A percentile compares a stretch with the other conserved stretches of the same genome.
phyloP scores from a whole-genome alignment of 345 rosid genomes.

The Hibiscus tridactylites region DNA sequence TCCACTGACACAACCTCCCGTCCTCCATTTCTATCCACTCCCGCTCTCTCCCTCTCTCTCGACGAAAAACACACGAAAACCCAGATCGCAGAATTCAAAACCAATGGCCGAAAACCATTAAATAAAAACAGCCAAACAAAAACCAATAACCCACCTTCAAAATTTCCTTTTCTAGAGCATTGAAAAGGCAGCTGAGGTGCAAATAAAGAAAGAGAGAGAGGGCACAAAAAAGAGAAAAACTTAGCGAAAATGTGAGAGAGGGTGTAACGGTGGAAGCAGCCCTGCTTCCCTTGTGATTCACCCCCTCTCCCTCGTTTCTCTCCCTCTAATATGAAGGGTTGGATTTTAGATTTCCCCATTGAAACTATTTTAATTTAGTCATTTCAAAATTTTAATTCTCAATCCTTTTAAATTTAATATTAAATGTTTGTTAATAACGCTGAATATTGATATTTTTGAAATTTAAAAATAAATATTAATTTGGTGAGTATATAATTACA shows the following conservation, averaged over 20 bases:
- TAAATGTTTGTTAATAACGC: too few species aligned
- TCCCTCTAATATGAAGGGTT: constrained; percentile 7
- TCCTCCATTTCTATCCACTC: constrained; percentile 59
- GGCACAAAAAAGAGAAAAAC: not conserved
- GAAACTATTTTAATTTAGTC: not conserved
- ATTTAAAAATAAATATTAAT: too few species aligned
- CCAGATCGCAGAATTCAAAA: constrained; percentile 18
- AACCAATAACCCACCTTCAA: not conserved
- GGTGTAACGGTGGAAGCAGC: not conserved
- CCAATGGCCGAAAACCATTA: not conserved
- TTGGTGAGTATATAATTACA: too few species aligned
- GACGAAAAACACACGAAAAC: not conserved
- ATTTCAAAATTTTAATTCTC: too few species aligned
- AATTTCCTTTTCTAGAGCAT: not conserved
- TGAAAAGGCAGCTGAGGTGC: not conserved
- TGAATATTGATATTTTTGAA: too few species aligned
- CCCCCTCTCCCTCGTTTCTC: constrained; percentile 6
- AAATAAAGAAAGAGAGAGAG: not conserved
- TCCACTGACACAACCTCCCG: constrained; percentile 47
- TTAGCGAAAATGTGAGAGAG: not conserved
- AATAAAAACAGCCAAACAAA: not conserved
- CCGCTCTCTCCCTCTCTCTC: not conserved
- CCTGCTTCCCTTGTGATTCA: constrained; percentile 33
- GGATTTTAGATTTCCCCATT: constrained; percentile 22
- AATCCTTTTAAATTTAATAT: too few species aligned